These are phyloP conservation scores for Aurantiochytrium sp. DNA, from an alignment of 108 stramenopile species.

Conservation along the genomic window DNA sequence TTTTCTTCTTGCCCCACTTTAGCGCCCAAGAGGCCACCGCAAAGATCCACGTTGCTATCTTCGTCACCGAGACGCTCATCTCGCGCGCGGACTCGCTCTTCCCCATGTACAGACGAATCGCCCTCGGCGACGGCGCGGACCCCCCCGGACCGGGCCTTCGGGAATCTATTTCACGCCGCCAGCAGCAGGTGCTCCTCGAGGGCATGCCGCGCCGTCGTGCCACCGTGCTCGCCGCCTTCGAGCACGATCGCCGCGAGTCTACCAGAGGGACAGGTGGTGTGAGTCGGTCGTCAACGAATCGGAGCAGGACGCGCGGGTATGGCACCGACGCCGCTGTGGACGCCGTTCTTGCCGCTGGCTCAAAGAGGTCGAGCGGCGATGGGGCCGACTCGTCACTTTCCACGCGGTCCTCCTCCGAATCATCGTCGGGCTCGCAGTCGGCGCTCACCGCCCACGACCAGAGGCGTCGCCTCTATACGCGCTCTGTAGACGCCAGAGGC, in stretches of 20 bases:
- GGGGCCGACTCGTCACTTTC: too few species aligned
- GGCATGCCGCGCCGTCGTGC: neutral
- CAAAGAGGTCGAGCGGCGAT: too few species aligned
- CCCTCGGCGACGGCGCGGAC: neutral
- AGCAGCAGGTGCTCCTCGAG: neutral
- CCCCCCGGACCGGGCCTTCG: neutral
- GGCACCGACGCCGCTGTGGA: too few species aligned
- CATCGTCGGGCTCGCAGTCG: too few species aligned
- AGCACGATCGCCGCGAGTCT: too few species aligned
- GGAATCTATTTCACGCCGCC: neutral
- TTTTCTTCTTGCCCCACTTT: neutral
- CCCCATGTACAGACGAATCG: neutral
- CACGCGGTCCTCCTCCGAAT: too few species aligned
- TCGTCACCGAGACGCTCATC: constrained; percentile 5
- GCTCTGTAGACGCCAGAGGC: neutral
- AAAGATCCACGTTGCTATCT: neutral
- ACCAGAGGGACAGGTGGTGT: too few species aligned
- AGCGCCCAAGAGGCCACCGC: neutral
- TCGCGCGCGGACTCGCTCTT: neutral
- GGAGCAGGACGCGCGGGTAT: too few species aligned
- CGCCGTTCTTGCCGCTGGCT: too few species aligned
- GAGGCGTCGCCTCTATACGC: neutral
- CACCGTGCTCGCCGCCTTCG: neutral
- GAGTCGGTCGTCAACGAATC: too few species aligned
- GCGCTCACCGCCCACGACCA: too few species aligned